Percentiles rank a stretch among this genome's conserved stretches.
Conservation (phyloP, 345 rosid species). For the Pistacia integerrima region DNA sequence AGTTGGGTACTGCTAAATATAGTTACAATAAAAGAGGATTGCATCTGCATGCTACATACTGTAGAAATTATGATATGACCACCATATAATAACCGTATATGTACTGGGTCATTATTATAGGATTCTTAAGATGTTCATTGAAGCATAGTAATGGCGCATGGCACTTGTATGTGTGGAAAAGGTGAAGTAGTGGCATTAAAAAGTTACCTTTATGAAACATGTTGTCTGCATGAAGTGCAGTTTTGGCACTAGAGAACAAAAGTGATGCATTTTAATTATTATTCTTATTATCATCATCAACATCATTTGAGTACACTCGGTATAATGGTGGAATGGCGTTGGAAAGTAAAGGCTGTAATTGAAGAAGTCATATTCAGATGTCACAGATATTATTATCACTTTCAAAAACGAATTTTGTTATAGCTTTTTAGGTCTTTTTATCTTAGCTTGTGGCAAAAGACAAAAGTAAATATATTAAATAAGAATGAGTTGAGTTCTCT, state of each 20-base stretch:
- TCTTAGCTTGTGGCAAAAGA: neutral
- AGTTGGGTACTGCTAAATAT: neutral
- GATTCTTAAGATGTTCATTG: constrained; percentile 13
- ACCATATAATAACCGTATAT: neutral
- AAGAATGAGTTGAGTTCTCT: too few species aligned
- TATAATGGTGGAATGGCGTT: neutral
- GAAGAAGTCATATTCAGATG: neutral
- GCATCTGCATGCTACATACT: neutral
- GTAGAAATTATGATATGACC: neutral
- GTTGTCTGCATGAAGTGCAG: constrained; percentile 6
- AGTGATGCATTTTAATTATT: neutral
- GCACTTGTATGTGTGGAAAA: constrained; percentile 13
- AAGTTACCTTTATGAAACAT: constrained; percentile 10
- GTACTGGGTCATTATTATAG: neutral
- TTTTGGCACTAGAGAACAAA: neutral
- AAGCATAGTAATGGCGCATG: constrained; percentile 19
- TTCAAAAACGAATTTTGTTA: neutral
- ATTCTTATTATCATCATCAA: neutral
- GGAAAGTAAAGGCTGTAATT: neutral
- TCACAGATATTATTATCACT: neutral
- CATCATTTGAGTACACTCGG: neutral
- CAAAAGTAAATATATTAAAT: neutral
- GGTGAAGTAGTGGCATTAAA: constrained; percentile 12
- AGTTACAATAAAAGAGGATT: neutral
- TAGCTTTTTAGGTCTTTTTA: neutral